These are phyloP conservation scores for Petunia axillaris DNA, from an alignment of 257 asterid species.

Conservation along the genomic window DNA sequence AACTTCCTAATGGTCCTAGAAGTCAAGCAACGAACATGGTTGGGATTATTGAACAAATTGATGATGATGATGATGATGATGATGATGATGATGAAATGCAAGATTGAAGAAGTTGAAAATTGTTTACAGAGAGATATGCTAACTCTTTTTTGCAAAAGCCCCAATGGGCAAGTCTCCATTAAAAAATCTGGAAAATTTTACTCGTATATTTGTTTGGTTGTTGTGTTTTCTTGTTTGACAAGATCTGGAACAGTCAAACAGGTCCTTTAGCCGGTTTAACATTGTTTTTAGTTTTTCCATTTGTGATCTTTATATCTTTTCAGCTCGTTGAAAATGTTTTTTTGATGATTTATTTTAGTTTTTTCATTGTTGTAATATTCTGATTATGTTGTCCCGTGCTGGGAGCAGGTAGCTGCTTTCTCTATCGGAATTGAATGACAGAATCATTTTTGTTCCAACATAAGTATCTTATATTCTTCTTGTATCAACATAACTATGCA, in stretches of 20 bases:
- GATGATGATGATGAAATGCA: slow-evolving; percentile 68
- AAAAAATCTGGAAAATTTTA: too few species aligned
- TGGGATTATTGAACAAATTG: slow-evolving; percentile 72
- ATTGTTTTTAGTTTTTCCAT: too few species aligned
- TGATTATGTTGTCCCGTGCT: background rate
- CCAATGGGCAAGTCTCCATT: too few species aligned
- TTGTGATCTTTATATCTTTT: too few species aligned
- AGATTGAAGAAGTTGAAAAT: slow-evolving; percentile 29
- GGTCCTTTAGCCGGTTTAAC: too few species aligned
- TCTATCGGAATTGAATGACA: too few species aligned
- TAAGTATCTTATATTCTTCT: background rate
- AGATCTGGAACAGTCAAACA: too few species aligned
- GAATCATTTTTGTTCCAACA: background rate
- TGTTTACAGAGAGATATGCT: too few species aligned
- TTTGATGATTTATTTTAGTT: background rate
- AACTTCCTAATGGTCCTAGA: slow-evolving; percentile 48
- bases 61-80: slow-evolving; percentile 61
- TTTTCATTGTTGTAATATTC: background rate
- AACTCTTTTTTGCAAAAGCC: too few species aligned
- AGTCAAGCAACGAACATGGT: slow-evolving; percentile 70
- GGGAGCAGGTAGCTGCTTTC: background rate
- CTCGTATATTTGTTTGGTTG: too few species aligned
- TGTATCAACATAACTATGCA: background rate
- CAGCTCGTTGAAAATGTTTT: too few species aligned
- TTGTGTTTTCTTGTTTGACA: too few species aligned